Percentiles rank a stretch among this genome's conserved stretches.
Evolutionary conservation across 805 yeast genomes (phyloP).

Genomic region (Kodamaea lidongshanica): DNA sequence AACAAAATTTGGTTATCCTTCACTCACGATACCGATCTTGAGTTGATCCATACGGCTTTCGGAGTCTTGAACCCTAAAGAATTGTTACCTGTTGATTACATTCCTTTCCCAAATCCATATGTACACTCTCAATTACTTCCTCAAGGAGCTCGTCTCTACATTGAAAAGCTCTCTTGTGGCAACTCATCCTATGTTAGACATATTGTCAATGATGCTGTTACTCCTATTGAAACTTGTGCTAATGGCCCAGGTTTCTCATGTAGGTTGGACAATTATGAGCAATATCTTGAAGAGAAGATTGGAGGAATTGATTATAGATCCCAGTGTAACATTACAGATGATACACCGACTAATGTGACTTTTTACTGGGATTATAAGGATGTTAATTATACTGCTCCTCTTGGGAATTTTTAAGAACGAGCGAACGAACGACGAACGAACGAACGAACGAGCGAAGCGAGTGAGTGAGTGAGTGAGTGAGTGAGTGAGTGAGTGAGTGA

Average conservation of each 20-base stretch:
- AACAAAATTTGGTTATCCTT: constrained; percentile 61
- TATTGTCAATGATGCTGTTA: constrained; percentile 36
- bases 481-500: too few relatives aligned
- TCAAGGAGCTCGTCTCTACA: constrained; percentile 36
- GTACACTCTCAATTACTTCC: constrained; percentile 35
- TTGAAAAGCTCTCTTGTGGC: constrained; percentile 32
- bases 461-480: too few relatives aligned
- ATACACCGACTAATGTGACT: constrained; percentile 14
- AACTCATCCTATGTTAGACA: constrained; percentile 31
- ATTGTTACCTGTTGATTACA: constrained; percentile 40
- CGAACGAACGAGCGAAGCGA: too few relatives aligned
- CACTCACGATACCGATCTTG: constrained; percentile 68
- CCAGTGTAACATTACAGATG: constrained; percentile 22
- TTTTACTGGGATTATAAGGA: constrained; percentile 21
- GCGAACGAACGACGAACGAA: too few relatives aligned
- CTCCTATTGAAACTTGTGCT: constrained; percentile 30
- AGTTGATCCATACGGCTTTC: constrained; percentile 57
- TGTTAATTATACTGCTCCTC: constrained; percentile 14
- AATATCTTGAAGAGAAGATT: constrained; percentile 25
- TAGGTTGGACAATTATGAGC: constrained; percentile 30
- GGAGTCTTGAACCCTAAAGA: constrained; percentile 45
- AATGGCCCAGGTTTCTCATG: constrained; percentile 41
- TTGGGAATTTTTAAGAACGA: constrained; percentile 1
- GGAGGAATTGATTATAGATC: constrained; percentile 19
- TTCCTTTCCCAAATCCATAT: constrained; percentile 45